Evolutionary conservation across 1,139 yeast genomes (phyloP), one percentile per base, ranked within the genome.

Genomic region (Yamadazyma friedrichii): DNA sequence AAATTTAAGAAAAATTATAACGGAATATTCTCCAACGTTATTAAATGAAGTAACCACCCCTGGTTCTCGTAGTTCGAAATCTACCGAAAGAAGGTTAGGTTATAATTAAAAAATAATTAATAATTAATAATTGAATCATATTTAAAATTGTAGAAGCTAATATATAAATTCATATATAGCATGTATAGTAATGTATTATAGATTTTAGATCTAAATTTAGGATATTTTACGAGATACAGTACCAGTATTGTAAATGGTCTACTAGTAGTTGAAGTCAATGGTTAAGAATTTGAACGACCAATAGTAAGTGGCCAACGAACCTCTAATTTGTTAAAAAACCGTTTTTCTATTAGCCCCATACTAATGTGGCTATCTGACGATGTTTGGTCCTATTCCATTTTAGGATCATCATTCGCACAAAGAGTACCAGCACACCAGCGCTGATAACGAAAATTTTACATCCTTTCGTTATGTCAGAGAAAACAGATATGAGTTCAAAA

Each of bases 1-100:
- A 11, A 79, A 83, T 49, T 67, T 89, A 49, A 70, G 79, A 44
- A 76, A 78, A 47, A 67, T 78, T 17, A 68, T 78, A 20, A 55
- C 55, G 26, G 76, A 76, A 48, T 73, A 74, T 49, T 66, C 78
- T 36, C 72, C 76, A 5, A 40, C 47, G 13, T 44, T 59, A 27
- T 44, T 61, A 20, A 51, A 49, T 36, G 62, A 60, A 11, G 68
- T 61, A 5, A 54, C 62, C 9, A 61, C 70, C 2, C 68, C 67
- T 3, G 29, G 29, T 43, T 20, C 24, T 20, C 24, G 24, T 20
- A 20, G 8, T 20, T 10, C 12, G 24, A 20, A 20, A 20, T 20
- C 24, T 8, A 20, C 24, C 24, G 24, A 20, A 20, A 20, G 8
- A 20, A 5, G 24, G 24, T 20, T 20, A 20, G 24, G 24, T 6